Evolutionary conservation across 805 yeast species (phyloP), one percentile per base, ranked within the genome.

Genomic region (Peterozyma xylosa): DNA sequence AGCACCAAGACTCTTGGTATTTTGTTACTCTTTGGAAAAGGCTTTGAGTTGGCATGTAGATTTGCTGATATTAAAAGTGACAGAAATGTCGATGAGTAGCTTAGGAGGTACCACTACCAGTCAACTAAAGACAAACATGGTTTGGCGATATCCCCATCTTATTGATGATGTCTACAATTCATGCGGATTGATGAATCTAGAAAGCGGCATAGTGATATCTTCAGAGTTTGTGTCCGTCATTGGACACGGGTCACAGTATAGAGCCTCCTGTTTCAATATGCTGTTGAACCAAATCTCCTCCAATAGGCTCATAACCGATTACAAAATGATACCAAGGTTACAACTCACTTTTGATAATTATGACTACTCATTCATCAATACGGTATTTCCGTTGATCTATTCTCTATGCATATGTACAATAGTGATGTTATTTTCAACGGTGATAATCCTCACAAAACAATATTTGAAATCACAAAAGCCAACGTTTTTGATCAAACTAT

Each of bases 331-430:
- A 5, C 83, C 83, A 1, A 29, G 67, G 1, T 66, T 76, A 13
- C 51, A 48, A 3, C 45, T 53, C 2, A 72, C 78, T 21, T 84
- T 90, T 90, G 16, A 53, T 1, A 47, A 47, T 11, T 80, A 61
- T 50, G 27, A 21, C 27, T 21, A 21, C 27, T 21, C 27, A 21
- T 21, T 5, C 27, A 59, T 70, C 15, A 75, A 74, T 55, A 71
- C 83, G 39, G 67, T 82, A 14, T 82, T 74, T 46, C 80, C 89
- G 0, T 68, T 81, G 34, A 63, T 83, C 1, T 78, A 80, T 54
- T 73, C 86, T 0, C 56, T 83, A 16, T 71, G 86, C 9, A 72
- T 80, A 0, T 80, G 83, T 56, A 76, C 83, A 6, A 82, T 83
- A 15, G 73, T 83, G 5, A 74, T 84, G 3, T 66, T 81, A 59